Evolutionary conservation across 176 grass and related monocot species (phyloP).

Genomic region (Phoenix roebelenii): DNA sequence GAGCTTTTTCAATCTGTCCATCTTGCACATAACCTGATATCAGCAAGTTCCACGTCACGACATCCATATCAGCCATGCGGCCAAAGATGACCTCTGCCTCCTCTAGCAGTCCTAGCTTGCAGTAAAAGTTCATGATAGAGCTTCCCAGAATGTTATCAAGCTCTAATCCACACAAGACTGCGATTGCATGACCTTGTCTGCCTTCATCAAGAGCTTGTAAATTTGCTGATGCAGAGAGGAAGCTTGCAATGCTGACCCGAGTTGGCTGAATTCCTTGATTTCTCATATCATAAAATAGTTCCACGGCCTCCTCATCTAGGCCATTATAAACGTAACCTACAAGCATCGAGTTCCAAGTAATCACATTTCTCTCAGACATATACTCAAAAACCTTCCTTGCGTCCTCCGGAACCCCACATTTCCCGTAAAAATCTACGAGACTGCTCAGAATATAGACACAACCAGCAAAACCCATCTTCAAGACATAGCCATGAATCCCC

Average conservation of each 20-base stretch:
- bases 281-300: conserved; percentile 15
- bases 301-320: not conserved
- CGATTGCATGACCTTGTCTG: conserved; percentile 18
- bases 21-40: conserved; percentile 16
- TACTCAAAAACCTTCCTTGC: conserved; percentile 14
- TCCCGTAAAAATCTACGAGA: conserved; percentile 22
- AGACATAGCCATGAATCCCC: conserved; percentile 11
- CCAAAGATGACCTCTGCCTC: conserved; percentile 12
- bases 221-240: conserved; percentile 10
- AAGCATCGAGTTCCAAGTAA: conserved; percentile 20
- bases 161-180: conserved; percentile 3
- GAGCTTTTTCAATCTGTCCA: conserved; percentile 9
- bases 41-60: conserved; percentile 19
- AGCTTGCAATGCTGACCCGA: conserved; percentile 13
- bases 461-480: conserved; percentile 15
- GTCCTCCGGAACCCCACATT: conserved; percentile 2
- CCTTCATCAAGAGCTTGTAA: conserved; percentile 15
- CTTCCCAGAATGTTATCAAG: conserved; percentile 19
- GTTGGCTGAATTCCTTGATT: conserved; percentile 12
- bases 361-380: conserved; percentile 14
- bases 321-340: conserved; percentile 14
- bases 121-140: conserved; percentile 20
- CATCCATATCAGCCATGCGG: conserved; percentile 6
- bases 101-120: conserved; percentile 15
- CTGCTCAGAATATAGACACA: conserved; percentile 20